Evolutionary conservation across 306 rosid genomes (phyloP).

Genomic region (Corylus avellana): DNA sequence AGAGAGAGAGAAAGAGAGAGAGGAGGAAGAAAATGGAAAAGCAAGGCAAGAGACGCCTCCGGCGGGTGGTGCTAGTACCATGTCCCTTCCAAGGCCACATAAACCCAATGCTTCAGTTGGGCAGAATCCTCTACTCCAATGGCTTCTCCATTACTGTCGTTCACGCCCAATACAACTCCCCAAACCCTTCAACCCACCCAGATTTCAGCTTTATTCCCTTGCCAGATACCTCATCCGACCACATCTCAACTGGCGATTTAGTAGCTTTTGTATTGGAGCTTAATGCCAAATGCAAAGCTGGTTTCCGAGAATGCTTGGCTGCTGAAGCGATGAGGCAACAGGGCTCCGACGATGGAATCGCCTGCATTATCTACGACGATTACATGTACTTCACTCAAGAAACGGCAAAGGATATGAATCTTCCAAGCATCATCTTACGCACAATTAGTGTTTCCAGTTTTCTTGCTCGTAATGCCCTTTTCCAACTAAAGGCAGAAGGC

Average conservation of each 20-base stretch:
- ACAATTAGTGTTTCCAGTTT: slow-evolving; percentile 32
- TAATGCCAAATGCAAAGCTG: slow-evolving; percentile 24
- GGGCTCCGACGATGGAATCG: slow-evolving; percentile 19
- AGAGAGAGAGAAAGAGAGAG: too few species aligned
- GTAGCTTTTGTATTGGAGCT: not conserved
- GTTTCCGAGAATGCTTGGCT: slow-evolving; percentile 25
- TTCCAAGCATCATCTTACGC: slow-evolving; percentile 34
- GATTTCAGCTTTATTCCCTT: slow-evolving; percentile 33
- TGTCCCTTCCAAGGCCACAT: slow-evolving; percentile 44
- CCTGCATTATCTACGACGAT: slow-evolving; percentile 43
- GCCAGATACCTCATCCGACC: slow-evolving; percentile 33
- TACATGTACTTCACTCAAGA: slow-evolving; percentile 27
- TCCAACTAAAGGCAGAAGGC: slow-evolving; percentile 23
- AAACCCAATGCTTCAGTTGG: slow-evolving; percentile 44
- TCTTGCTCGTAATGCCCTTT: slow-evolving; percentile 27
- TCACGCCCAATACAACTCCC: slow-evolving; percentile 40
- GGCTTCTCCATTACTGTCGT: slow-evolving; percentile 46
- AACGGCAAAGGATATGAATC: slow-evolving; percentile 31
- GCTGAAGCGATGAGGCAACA: slow-evolving; percentile 3
- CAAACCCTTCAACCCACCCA: slow-evolving; percentile 40
- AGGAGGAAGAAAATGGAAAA: slow-evolving; percentile 18
- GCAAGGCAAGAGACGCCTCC: not conserved
- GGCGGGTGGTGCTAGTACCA: slow-evolving; percentile 28
- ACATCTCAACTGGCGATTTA: slow-evolving; percentile 27
- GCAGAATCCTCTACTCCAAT: slow-evolving; percentile 36